Evolutionary conservation across 805 yeast species (phyloP).

Genomic region (Kuraishia piskuri): DNA sequence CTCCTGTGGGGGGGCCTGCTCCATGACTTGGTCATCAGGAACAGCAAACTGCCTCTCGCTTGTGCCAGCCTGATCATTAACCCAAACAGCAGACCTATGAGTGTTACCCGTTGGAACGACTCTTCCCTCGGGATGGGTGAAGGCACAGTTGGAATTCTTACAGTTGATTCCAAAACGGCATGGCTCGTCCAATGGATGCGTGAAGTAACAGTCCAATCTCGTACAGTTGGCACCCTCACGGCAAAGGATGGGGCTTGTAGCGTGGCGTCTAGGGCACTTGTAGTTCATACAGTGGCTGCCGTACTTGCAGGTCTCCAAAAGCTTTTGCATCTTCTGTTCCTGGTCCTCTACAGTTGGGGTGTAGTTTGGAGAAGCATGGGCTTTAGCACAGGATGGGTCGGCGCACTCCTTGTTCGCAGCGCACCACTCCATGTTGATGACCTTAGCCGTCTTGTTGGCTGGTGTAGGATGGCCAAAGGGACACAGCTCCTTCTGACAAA

Average conservation of each 20-base stretch:
- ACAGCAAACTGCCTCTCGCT: slow-evolving; percentile 69
- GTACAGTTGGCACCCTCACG: slow-evolving; percentile 76
- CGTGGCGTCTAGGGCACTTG: slow-evolving; percentile 80
- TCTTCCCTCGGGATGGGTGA: slow-evolving; percentile 78
- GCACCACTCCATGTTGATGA: slow-evolving; percentile 70
- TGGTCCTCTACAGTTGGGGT: slow-evolving; percentile 16
- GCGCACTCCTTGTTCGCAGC: slow-evolving; percentile 56
- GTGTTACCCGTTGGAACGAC: slow-evolving; percentile 18
- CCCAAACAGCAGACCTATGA: slow-evolving; percentile 22
- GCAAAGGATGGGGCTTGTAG: slow-evolving; percentile 62
- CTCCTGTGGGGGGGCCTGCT: slow-evolving; percentile 50
- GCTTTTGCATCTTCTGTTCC: slow-evolving; percentile 32
- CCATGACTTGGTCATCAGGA: slow-evolving; percentile 65
- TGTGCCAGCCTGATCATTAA: slow-evolving; percentile 28
- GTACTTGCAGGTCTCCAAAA: slow-evolving; percentile 77
- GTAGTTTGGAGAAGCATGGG: slow-evolving; percentile 73
- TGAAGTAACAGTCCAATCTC: slow-evolving; percentile 72
- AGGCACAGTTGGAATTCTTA: slow-evolving; percentile 62
- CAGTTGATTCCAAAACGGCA: slow-evolving; percentile 79
- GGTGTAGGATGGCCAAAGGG: slow-evolving; percentile 93
- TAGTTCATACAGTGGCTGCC: slow-evolving; percentile 69
- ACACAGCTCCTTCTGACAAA: slow-evolving; percentile 72
- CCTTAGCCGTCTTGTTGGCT: slow-evolving; percentile 65
- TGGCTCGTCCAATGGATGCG: slow-evolving; percentile 72
- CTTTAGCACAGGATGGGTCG: slow-evolving; percentile 54